Base-by-base conservation (phyloP, 345 rosid species). In the Populus ilicifolia region DNA sequence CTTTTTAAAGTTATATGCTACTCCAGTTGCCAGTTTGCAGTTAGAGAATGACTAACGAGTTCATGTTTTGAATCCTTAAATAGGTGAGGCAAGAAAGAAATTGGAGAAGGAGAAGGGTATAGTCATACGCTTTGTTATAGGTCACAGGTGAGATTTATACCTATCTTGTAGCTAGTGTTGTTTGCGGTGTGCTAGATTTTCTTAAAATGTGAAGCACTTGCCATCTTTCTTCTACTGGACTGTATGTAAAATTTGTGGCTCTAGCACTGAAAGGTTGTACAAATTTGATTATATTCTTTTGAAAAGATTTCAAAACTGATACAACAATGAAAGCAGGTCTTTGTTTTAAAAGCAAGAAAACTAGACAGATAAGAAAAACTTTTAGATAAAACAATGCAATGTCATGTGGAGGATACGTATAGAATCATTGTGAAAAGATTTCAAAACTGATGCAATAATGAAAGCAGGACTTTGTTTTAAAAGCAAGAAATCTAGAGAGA, bases 21-120 rank as follows among this genome's bases (percentile, higher is more conserved):
- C 16, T n/a, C 30, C 44, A 21, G 50, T 21, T 41, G 23, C 25
- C 23, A 38, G 8, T 38, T 67, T 69, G 29, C 13, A 23, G 72
- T 5, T 23, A n/a, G n/a, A 25, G 44, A 21, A 29, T 33, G 27
- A 69, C 27, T n/a, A 10, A 5, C 13, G 35, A 7, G 27, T 43
- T 69, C 30, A 52, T 25, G 21, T 68, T 52, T 44, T 17, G 25
- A 75, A 48, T 35, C 67, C 44, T 27, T 54, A 27, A 63, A 59
- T 80, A 92, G 96, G 89, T 35, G 92, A 91, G 80, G 84, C 86
- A 81, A 84, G 84, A 48, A 89, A 86, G 82, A 88, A 73, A 80
- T 71, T 94, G 78, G 98, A 91, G 76, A 86, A 87, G 78, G 97
- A 91, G 87, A 93, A 89, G 85, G 98, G 98, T 33, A 79, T 94